Base-by-base conservation (phyloP, 306 rosid genomes). In the Luffa acutangula region DNA sequence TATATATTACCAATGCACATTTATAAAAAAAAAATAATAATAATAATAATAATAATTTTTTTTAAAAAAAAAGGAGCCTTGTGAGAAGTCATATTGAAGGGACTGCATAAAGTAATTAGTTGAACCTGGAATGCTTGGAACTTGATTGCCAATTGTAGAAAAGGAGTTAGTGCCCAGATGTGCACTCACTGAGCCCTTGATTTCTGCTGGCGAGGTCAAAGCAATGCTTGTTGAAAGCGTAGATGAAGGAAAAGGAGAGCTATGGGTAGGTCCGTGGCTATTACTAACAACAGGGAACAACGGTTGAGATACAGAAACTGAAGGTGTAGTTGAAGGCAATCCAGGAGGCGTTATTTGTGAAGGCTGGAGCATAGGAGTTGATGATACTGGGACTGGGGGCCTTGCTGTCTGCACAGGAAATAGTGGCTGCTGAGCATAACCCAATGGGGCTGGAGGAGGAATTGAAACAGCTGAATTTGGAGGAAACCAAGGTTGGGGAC, bases 321-420 rank as follows among this genome's bases (percentile, higher is more conserved):
- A 66, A 77, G 91, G 83, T 52, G 90, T 66, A n/a, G 97, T 84
- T 81, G 96, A 25, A 41, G 91, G 87, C 85, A 94, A 75, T 25
- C 99, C 98, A 63, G 98, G 99, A 74, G 96, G 96, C 76, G 88
- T 77, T 53, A 91, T 82, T 81, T 89, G 97, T 49, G 87, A 72
- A 33, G 91, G 83, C 84, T 89, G 89, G 58, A 82, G 87, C 63
- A 87, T 79, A 78, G 93, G 82, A 48, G 93, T 69, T 45, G 85
- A 78, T 37, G 93, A 77, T 83, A 90, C 57, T 51, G 93, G 87
- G 45, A 90, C 57, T 59, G 97, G 93, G 53, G 94, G 93, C 81
- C 93, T 86, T 78, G 81, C 83, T 79, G 86, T 92, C 89, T 96
- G 99, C 86, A 96, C 96, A 45, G 99, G 99, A 88, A 96, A 96